Evolutionary conservation across 495 filamentous ascomycete species (phyloP).

Genomic region (Tuber borchii): DNA sequence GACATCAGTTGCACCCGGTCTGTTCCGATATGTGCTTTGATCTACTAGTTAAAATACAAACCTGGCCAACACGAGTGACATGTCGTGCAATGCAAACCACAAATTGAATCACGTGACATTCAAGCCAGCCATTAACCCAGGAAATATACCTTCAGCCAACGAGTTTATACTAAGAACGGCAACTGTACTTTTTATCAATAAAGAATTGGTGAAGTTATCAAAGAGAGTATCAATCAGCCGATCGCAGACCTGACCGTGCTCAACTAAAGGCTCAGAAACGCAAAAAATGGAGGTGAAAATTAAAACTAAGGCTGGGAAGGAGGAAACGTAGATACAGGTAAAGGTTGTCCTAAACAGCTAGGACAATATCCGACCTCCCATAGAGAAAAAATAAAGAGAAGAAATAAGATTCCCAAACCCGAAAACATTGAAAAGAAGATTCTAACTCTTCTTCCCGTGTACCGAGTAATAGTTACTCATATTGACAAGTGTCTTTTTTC

Average conservation of each 20-base stretch:
- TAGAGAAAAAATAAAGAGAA: not conserved
- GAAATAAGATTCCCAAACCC: not conserved
- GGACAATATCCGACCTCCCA: not conserved
- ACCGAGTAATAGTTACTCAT: slow-evolving; percentile 59
- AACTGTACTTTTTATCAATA: not conserved
- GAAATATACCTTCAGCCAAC: not conserved
- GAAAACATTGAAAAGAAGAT: not conserved
- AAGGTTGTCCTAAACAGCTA: not conserved
- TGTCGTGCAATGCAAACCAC: not conserved
- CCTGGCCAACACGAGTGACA: not conserved
- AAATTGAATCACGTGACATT: not conserved
- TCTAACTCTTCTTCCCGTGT: slow-evolving; percentile 45
- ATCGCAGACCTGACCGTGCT: not conserved
- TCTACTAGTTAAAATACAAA: not conserved
- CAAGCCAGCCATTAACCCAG: not conserved
- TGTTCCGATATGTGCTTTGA: not conserved
- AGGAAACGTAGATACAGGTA: not conserved
- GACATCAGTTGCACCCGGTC: not conserved
- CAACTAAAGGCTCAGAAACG: not conserved
- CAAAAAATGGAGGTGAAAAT: not conserved
- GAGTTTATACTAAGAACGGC: not conserved
- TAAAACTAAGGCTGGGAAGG: not conserved
- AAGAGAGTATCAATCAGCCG: not conserved
- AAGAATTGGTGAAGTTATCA: not conserved
- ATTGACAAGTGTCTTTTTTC: slow-evolving; percentile 62